Evolutionary conservation across 768 basidiomycete species (phyloP).

Genomic region (Lactarius hatsudake): DNA sequence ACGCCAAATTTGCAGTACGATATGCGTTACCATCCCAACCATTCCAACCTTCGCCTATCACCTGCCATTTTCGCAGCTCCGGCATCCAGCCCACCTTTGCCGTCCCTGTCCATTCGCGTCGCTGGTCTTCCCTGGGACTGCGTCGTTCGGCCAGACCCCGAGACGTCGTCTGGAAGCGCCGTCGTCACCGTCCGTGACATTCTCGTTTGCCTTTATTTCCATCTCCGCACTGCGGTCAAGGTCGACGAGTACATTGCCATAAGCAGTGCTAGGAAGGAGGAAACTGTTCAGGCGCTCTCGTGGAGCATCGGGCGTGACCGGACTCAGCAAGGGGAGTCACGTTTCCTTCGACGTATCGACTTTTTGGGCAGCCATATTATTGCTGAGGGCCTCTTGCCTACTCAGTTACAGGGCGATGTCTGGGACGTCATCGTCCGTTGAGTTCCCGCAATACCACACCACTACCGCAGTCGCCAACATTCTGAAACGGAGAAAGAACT

Average conservation of each 20-base stretch:
- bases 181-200: conserved; percentile 15
- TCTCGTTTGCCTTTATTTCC: neutral
- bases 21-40: neutral
- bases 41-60: neutral
- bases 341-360: conserved; percentile 13
- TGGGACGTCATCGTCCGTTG: conserved; percentile 15
- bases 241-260: conserved; percentile 9
- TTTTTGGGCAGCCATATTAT: conserved; percentile 1
- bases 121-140: conserved; percentile 9
- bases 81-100: conserved; percentile 4
- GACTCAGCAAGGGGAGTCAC: conserved; percentile 4
- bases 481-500: conserved; percentile 7
- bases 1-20: conserved; percentile 11
- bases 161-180: neutral
- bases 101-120: neutral
- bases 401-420: conserved; percentile 10
- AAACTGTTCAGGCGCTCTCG: neutral
- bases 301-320: conserved; percentile 4
- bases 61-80: neutral
- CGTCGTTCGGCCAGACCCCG: neutral
- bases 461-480: neutral
- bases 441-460: neutral
- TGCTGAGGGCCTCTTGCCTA: conserved; percentile 16
- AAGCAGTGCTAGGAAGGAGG: neutral
- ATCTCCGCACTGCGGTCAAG: conserved; percentile 17